These are phyloP conservation scores for Penicillium hordei DNA, from an alignment of 2,329 filamentous ascomycete genomes.

Conservation along the genomic window DNA sequence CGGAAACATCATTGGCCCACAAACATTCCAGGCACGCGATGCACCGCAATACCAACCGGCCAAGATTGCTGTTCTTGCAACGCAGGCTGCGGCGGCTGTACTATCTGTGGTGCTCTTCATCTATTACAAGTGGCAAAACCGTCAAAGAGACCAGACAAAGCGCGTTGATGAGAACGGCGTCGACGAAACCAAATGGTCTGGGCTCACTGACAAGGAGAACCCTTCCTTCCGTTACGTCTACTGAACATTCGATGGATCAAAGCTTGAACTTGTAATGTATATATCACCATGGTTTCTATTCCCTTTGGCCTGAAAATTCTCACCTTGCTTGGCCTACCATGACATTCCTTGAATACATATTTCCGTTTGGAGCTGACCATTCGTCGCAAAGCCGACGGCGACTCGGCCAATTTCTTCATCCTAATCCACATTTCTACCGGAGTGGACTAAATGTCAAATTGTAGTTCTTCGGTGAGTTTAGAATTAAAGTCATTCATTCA, in stretches of 20 bases:
- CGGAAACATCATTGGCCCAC: constrained; percentile 50
- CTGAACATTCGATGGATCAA: constrained; percentile 10
- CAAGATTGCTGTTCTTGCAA: constrained; percentile 44
- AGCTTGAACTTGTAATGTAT: neutral
- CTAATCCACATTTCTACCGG: neutral
- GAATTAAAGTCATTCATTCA: too few relatives aligned
- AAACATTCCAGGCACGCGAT: constrained; percentile 46
- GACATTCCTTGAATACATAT: neutral
- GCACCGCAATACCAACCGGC: constrained; percentile 46
- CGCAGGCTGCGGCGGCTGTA: constrained; percentile 33
- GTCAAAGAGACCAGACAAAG: constrained; percentile 22
- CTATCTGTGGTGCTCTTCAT: constrained; percentile 30
- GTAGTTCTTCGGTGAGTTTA: neutral
- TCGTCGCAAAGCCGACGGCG: neutral
- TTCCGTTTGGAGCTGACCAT: neutral
- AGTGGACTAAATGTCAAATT: neutral
- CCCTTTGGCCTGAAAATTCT: neutral
- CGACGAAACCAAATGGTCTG: constrained; percentile 32
- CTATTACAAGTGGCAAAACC: constrained; percentile 36
- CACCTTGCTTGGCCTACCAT: neutral
- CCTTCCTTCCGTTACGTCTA: constrained; percentile 38
- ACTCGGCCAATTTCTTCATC: neutral
- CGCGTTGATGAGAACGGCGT: constrained; percentile 18
- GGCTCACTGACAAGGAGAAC: constrained; percentile 39
- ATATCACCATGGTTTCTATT: neutral